Conservation (phyloP, 805 yeast species). For the Pichia sporocuriosa region DNA sequence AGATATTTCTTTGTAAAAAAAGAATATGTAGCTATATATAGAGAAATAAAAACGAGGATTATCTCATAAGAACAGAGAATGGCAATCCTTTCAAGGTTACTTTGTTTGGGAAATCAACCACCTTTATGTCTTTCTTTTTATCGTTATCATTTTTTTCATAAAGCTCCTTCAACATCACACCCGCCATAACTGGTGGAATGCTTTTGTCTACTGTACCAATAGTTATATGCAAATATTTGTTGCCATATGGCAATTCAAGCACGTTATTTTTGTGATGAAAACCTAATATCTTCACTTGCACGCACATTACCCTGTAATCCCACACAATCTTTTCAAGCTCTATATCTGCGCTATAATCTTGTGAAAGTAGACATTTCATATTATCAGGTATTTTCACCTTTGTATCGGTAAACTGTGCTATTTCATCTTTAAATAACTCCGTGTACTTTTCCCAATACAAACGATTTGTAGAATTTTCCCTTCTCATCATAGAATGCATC, state of each 20-base stretch:
- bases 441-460: conserved; percentile 18
- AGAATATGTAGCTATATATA: too few species aligned
- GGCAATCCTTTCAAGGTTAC: conserved; percentile 14
- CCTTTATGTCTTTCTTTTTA: conserved; percentile 8
- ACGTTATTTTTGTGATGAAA: conserved; percentile 7
- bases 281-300: conserved; percentile 37
- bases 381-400: conserved; percentile 1
- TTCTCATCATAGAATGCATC: conserved; percentile 36
- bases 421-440: neutral
- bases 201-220: conserved; percentile 49
- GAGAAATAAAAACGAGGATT: neutral
- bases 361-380: conserved; percentile 14
- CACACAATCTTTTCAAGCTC: conserved; percentile 40
- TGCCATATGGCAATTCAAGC: conserved; percentile 26
- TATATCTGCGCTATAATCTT: conserved; percentile 31
- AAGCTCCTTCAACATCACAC: conserved; percentile 27
- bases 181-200: conserved; percentile 46
- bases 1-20: too few species aligned
- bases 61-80: conserved; percentile 14
- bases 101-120: conserved; percentile 13
- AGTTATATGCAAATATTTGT: conserved; percentile 61
- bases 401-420: neutral
- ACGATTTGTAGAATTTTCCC: conserved; percentile 10
- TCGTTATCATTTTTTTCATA: conserved; percentile 17
- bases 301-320: conserved; percentile 46